Evolutionary conservation across 2,329 filamentous ascomycete genomes (phyloP).

Genomic region (Daldinia sp.): DNA sequence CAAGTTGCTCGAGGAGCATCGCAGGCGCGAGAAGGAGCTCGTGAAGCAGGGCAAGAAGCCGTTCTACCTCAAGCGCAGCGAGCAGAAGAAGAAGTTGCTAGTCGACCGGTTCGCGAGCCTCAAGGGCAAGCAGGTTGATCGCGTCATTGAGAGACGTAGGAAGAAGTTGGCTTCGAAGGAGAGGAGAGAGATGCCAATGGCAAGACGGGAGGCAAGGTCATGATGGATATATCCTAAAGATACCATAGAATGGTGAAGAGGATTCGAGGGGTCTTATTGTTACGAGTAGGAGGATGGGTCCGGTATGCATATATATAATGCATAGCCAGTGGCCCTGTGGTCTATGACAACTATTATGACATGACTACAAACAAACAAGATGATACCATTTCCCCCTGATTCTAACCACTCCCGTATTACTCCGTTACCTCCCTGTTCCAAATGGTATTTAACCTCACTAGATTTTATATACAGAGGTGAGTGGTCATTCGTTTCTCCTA

Average conservation of each 20-base stretch:
- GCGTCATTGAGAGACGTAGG: slow-evolving; percentile 84
- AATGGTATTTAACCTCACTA: not conserved
- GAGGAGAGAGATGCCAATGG: slow-evolving; percentile 77
- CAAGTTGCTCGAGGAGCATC: slow-evolving; percentile 68
- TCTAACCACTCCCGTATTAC: slow-evolving; percentile 25
- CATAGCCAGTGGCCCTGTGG: not conserved
- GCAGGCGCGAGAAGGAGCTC: slow-evolving; percentile 83
- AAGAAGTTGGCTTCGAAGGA: slow-evolving; percentile 92
- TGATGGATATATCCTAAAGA: slow-evolving; percentile 39
- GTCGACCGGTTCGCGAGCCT: slow-evolving; percentile 83
- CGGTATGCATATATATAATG: not conserved
- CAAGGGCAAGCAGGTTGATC: slow-evolving; percentile 87
- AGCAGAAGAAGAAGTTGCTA: slow-evolving; percentile 88
- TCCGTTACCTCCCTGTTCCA: slow-evolving; percentile 16
- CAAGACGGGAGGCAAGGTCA: slow-evolving; percentile 54
- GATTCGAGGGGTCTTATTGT: not conserved
- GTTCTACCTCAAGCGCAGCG: slow-evolving; percentile 92
- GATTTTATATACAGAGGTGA: slow-evolving; percentile 28
- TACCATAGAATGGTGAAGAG: slow-evolving; percentile 27
- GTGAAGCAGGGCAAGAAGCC: slow-evolving; percentile 91
- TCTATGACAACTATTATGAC: slow-evolving; percentile 16
- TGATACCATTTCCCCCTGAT: slow-evolving; percentile 35
- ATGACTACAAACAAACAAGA: slow-evolving; percentile 15
- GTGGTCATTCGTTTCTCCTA: slow-evolving; percentile 17
- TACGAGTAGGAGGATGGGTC: slow-evolving; percentile 4